Evolutionary conservation across 83 land plant species (phyloP).

Genomic region (Diphasiastrum complanatum): DNA sequence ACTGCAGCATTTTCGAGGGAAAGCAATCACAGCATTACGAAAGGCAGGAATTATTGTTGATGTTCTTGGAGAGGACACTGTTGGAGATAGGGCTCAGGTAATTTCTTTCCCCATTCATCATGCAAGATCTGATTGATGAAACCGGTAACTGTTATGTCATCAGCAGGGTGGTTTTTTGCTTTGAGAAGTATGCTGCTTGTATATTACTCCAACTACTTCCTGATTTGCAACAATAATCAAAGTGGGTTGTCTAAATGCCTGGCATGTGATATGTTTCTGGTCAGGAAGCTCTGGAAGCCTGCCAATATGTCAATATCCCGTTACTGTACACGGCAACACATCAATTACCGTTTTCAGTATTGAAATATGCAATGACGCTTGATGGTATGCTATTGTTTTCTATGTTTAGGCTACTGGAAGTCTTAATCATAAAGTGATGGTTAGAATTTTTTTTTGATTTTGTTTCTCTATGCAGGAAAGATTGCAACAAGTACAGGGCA

Average conservation of each 20-base stretch:
- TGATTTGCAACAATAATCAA: no score
- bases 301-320: constrained; percentile 81
- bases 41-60: constrained; percentile 54
- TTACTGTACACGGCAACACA: constrained; percentile 73
- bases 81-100: constrained; percentile 37
- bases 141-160: no score
- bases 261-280: constrained; percentile 7
- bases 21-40: constrained; percentile 51
- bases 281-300: constrained; percentile 87
- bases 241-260: no score
- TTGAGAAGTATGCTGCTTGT: no score
- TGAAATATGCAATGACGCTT: constrained; percentile 98
- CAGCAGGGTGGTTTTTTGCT: no score
- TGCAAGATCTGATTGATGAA: no score
- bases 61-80: constrained; percentile 64
- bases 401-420: background rate
- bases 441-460: background rate
- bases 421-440: background rate
- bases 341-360: constrained; percentile 76
- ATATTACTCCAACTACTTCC: no score
- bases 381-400: constrained; percentile 79
- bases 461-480: constrained; percentile 51
- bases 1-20: constrained; percentile 62
- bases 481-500: constrained; percentile 97
- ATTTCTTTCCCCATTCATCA: no score